Base-by-base conservation (phyloP, 1,284 basidiomycete species). In the Sporisorium exsertum region DNA sequence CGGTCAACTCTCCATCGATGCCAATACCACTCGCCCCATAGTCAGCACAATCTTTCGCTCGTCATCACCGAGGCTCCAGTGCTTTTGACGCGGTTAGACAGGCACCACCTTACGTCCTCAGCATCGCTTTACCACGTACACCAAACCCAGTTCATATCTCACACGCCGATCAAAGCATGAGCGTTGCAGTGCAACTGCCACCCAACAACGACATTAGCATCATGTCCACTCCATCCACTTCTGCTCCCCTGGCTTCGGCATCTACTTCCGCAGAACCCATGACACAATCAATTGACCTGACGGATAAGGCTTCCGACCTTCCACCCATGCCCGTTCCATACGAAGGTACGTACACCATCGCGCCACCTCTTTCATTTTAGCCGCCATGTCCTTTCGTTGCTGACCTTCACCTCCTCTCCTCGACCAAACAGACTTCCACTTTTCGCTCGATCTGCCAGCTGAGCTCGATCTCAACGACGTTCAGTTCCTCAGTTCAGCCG, bases 291-390 rank as follows among this genome's bases (percentile, higher is more conserved):
- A 29, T 16, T 22, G 58, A 63, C 29, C 6, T 47, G 26, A 45
- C 42, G 42, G 62, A 62, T 49, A 73, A 68, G 58, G 33, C 51
- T n/a, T 60, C 72, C 22, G 78, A 81, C 13, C 73, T 82, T 18
- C 80, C 80, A 16, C 71, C 79, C 26, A 82, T 82, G 80, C 80
- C 80, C 7, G 78, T 78, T 9, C 79, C 80, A 2, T 82, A 80
- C 22, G 80, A 82, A 55, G 78, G 78, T 79, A 32, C n/a, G 71
- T 72, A 18, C 15, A 10, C 32, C 26, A 12, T 33, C 20, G 37
- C 15, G 16, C 18, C 43, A 18, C 9, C 9, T 40, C 16, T n/a
- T 24, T 57, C 6, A 43, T n/a, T 29, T 47, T 42, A 18, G 13
- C 3, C 22, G 27, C 45, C 27, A 3, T 45, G 15, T 22, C n/a